A percentile compares a stretch with the other conserved stretches of the same genome.
These are phyloP conservation scores for Fonsecaea pedrosoi DNA, from an alignment of 2,329 filamentous ascomycete species.

Conservation along the genomic window DNA sequence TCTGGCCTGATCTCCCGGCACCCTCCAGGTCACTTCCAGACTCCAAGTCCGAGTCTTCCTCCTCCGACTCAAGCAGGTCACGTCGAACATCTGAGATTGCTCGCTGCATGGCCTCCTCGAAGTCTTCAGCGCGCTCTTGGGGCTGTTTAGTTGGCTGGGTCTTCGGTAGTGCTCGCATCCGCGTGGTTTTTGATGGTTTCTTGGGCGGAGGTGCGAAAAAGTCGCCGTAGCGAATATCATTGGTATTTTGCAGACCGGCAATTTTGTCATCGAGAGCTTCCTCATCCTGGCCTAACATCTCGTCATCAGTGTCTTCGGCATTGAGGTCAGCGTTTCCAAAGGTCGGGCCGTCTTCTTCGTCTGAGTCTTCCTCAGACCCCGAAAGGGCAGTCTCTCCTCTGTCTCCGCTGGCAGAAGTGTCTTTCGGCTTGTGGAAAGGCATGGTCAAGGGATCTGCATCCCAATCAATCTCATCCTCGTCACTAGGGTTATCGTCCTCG, in stretches of 20 bases:
- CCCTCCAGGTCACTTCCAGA: conserved; percentile 35
- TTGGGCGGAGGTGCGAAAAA: conserved; percentile 87
- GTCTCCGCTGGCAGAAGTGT: conserved; percentile 7
- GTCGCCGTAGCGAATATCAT: conserved; percentile 87
- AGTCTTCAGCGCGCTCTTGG: conserved; percentile 48
- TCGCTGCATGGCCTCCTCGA: conserved; percentile 74
- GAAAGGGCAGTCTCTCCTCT: conserved; percentile 41
- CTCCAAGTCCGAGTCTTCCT: conserved; percentile 69
- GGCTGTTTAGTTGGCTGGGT: conserved; percentile 57
- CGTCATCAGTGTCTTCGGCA: conserved; percentile 71
- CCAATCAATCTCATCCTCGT: conserved; percentile 90
- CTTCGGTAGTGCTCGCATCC: conserved; percentile 61
- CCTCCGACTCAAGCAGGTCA: conserved; percentile 84
- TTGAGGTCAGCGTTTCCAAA: conserved; percentile 81
- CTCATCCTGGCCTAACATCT: conserved; percentile 56
- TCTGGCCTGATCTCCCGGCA: conserved; percentile 30
- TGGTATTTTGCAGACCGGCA: conserved; percentile 72
- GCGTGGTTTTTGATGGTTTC: conserved; percentile 68
- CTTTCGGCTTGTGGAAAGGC: conserved; percentile 43
- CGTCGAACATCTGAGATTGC: conserved; percentile 86
- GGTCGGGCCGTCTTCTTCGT: conserved; percentile 79
- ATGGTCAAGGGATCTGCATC: conserved; percentile 71
- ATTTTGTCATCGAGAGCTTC: conserved; percentile 63
- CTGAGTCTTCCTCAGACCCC: conserved; percentile 60
- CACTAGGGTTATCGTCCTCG: conserved; percentile 75